Percentiles rank a stretch among this genome's conserved stretches.
These are phyloP conservation scores for Ehretia macrophylla DNA, from an alignment of 257 asterid species.

Conservation along the genomic window DNA sequence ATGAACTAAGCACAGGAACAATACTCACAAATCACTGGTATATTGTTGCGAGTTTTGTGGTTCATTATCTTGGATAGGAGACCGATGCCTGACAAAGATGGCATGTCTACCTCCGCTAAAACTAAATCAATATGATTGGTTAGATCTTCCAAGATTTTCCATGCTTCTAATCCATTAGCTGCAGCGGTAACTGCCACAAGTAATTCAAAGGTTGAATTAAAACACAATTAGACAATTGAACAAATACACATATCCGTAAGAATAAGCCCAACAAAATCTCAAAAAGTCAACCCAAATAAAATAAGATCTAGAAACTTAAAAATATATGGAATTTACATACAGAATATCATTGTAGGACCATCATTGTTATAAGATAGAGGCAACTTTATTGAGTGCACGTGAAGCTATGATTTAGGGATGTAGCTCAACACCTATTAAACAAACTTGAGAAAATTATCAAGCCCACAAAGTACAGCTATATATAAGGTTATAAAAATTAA, in stretches of 20 bases:
- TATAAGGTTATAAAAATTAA: too few relatives aligned
- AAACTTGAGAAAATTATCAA: too few relatives aligned
- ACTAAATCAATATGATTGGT: slow-evolving; percentile 40
- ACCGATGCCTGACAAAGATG: slow-evolving; percentile 37
- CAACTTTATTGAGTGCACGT: too few relatives aligned
- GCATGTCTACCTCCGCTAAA: slow-evolving; percentile 43
- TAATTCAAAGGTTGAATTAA: background rate
- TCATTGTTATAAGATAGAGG: too few relatives aligned
- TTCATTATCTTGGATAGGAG: slow-evolving; percentile 41
- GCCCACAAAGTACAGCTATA: too few relatives aligned
- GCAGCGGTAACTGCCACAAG: slow-evolving; percentile 37
- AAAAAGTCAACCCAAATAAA: background rate
- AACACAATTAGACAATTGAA: background rate
- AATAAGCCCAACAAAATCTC: background rate
- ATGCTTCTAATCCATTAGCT: slow-evolving; percentile 42
- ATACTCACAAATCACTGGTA: slow-evolving; percentile 45
- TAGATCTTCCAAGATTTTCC: slow-evolving; percentile 37
- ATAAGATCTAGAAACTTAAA: background rate
- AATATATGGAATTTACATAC: background rate
- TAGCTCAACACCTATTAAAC: too few relatives aligned
- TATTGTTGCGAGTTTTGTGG: slow-evolving; percentile 43
- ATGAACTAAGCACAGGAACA: slow-evolving; percentile 1
- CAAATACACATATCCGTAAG: background rate
- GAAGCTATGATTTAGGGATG: too few relatives aligned
- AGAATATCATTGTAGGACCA: too few relatives aligned